These are phyloP conservation scores for Juglanconis sp. DNA, from an alignment of 2,329 filamentous ascomycete genomes.

Conservation along the genomic window DNA sequence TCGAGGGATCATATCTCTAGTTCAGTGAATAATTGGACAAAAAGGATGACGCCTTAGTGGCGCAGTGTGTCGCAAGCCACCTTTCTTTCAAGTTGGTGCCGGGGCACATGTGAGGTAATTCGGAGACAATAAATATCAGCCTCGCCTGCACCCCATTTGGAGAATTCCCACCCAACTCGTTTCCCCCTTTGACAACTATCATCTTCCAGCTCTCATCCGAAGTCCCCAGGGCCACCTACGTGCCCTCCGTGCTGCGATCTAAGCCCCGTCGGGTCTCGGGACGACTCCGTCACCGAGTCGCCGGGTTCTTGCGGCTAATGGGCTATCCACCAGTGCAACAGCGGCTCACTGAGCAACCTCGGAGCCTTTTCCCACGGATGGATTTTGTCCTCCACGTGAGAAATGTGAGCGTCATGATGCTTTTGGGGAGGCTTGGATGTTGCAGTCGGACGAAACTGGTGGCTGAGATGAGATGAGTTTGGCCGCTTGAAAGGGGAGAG, in stretches of 20 bases:
- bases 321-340: background rate
- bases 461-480: too few species aligned
- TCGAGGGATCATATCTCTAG: background rate
- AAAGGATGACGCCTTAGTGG: background rate
- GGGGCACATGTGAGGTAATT: background rate
- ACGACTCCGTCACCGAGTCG: background rate
- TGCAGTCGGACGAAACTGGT: too few species aligned
- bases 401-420: too few species aligned
- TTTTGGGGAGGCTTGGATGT: too few species aligned
- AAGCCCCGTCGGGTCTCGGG: background rate
- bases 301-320: background rate
- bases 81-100: background rate
- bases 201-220: background rate
- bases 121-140: background rate
- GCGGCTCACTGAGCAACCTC: background rate
- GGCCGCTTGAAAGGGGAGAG: too few species aligned
- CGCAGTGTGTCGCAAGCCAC: background rate
- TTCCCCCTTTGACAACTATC: background rate
- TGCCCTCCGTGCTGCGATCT: too few species aligned
- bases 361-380: background rate
- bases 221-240: too few species aligned
- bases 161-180: background rate
- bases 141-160: background rate
- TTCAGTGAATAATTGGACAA: background rate
- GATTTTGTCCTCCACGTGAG: too few species aligned